Percentiles rank a stretch among this genome's conserved stretches.
Conservation (phyloP, 129 eudicot species). For the Apium graveolens region DNA sequence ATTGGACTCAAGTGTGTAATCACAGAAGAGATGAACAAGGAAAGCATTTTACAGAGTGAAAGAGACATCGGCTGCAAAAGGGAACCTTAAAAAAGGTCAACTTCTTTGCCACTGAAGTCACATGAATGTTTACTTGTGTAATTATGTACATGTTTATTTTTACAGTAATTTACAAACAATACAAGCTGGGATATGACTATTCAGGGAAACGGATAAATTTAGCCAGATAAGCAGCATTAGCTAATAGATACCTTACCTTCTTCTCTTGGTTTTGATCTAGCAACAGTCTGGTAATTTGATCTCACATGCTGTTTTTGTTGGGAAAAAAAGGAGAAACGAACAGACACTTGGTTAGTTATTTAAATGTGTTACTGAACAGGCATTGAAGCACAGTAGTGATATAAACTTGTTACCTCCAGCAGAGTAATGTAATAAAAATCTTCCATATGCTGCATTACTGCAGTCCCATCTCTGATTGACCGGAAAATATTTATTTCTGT, state of each 20-base stretch:
- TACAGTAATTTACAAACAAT: background rate
- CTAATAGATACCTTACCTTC: slow-evolving; percentile 22
- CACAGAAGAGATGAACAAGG: background rate
- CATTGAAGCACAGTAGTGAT: background rate
- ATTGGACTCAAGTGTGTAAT: background rate
- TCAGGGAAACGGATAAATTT: background rate
- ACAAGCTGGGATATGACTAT: background rate
- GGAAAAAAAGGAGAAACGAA: background rate
- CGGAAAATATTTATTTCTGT: slow-evolving; percentile 89
- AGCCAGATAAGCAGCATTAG: background rate
- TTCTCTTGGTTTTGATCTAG: slow-evolving; percentile 28
- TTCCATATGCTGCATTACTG: slow-evolving; percentile 98
- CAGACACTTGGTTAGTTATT: slow-evolving; percentile 7
- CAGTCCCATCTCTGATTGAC: slow-evolving; percentile 86
- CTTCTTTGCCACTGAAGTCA: background rate
- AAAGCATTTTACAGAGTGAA: background rate
- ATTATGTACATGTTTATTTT: background rate
- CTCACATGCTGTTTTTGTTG: slow-evolving; percentile 42
- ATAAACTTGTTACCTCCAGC: slow-evolving; percentile 48
- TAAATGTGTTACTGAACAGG: background rate
- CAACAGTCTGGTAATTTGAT: slow-evolving; percentile 39
- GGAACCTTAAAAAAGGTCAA: background rate
- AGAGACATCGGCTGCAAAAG: background rate
- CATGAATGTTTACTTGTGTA: background rate
- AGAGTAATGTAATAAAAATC: slow-evolving; percentile 80